Percentiles rank a stretch among this genome's conserved stretches.
Conservation (phyloP, 352 stramenopile genomes). For the Aphanomyces cochlioides region DNA sequence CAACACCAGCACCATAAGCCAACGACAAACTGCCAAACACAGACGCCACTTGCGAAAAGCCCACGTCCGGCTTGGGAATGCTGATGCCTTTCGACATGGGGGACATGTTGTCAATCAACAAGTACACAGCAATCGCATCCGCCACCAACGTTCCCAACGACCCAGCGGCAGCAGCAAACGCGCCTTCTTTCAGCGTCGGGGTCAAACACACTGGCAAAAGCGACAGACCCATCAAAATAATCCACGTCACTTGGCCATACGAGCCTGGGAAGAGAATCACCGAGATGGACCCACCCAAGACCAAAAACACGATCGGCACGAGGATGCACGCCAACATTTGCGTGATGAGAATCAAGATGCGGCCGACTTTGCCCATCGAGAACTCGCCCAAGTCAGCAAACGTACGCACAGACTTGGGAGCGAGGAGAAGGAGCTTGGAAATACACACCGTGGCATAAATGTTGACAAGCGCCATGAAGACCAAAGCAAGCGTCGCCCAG, state of each 20-base stretch:
- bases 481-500: slow-evolving; percentile 20
- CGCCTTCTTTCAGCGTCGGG: slow-evolving; percentile 32
- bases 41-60: slow-evolving; percentile 18
- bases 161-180: slow-evolving; percentile 10
- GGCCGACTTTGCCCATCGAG: slow-evolving; percentile 46
- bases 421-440: slow-evolving; percentile 58
- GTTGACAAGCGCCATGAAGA: slow-evolving; percentile 29
- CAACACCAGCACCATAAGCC: slow-evolving; percentile 59
- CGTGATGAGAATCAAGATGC: slow-evolving; percentile 46
- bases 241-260: slow-evolving; percentile 31
- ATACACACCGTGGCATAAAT: slow-evolving; percentile 24
- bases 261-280: slow-evolving; percentile 27
- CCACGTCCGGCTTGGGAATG: slow-evolving; percentile 23
- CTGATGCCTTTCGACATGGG: slow-evolving; percentile 15
- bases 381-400: slow-evolving; percentile 62
- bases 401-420: slow-evolving; percentile 48
- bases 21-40: slow-evolving; percentile 54
- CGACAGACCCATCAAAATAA: slow-evolving; percentile 32
- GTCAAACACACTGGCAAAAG: slow-evolving; percentile 31
- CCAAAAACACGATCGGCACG: slow-evolving; percentile 30
- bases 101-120: slow-evolving; percentile 31
- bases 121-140: slow-evolving; percentile 27
- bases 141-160: slow-evolving; percentile 38
- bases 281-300: slow-evolving; percentile 25
- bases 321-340: slow-evolving; percentile 26